Evolutionary conservation across 1,284 basidiomycete genomes (phyloP), one percentile per base, ranked within the genome.

Genomic region (Vanrija pseudolonga): DNA sequence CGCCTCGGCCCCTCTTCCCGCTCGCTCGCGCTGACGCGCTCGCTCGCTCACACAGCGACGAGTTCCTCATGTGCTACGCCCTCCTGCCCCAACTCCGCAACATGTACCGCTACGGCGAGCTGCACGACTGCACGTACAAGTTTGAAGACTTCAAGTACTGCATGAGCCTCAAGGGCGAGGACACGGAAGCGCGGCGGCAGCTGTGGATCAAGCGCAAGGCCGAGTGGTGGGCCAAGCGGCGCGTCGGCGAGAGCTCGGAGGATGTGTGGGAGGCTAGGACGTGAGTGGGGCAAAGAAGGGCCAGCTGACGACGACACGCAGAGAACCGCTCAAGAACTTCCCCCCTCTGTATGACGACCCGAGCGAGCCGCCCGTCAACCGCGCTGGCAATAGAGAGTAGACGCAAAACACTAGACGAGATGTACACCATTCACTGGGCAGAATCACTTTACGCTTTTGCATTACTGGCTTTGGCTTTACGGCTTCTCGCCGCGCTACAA

Each of bases 61-160:
- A 84, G 22, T 90, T 88, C 74, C 75, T 92, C 50, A 80, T 82
- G 38, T 93, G 90, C 73, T 85, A 88, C 69, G 92, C 86, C 40
- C 81, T 96, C 38, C 83, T 85, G 26, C 83, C 84, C 9, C 94
- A 97, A 74, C 75, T 94, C 53, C 88, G 86, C 63, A 86, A 87
- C 3, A 78, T 96, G 45, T 98, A 98, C 74, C 83, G 95, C 62
- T 85, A 87, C 64, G 95, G 95, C 4, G 80, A 84, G 47, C 82
- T 88, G 65, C 81, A 87, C 2, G 83, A 86, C 57, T 98, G 95
- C 73, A 80, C 79, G 0, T 80, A 81, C 50, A 93, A 95, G 71
- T 82, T 87, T 67, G 86, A 92, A 61, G 93, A 96, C 66, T 95
- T 95, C 82, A 97, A 97, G 77, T 96, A 90, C 77, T 98, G 95